Evolutionary conservation across 2,329 filamentous ascomycete species (phyloP).

Genomic region (Paecilomyces dactylethromorphus): DNA sequence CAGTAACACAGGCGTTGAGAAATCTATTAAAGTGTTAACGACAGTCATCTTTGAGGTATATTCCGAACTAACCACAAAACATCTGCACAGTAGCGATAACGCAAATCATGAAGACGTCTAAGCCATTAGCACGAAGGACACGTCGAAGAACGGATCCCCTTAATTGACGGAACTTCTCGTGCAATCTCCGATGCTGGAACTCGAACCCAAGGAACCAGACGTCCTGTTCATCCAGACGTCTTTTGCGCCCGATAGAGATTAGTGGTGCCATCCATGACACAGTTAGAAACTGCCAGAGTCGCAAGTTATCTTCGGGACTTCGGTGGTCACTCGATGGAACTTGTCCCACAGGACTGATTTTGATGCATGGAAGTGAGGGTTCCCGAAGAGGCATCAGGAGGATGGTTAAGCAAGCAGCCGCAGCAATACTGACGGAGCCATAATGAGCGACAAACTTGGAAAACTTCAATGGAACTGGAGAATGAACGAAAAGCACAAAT

Average conservation of each 20-base stretch:
- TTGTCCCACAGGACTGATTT: constrained; percentile 54
- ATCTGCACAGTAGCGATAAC: constrained; percentile 59
- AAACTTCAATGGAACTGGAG: constrained; percentile 5
- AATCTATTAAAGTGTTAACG: constrained; percentile 33
- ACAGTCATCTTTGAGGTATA: neutral
- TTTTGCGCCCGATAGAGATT: constrained; percentile 56
- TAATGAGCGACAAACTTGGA: constrained; percentile 16
- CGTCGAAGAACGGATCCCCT: constrained; percentile 65
- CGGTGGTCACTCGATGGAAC: constrained; percentile 56
- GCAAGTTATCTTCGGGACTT: constrained; percentile 72
- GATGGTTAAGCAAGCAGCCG: constrained; percentile 47
- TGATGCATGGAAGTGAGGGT: constrained; percentile 44
- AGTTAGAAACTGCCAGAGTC: constrained; percentile 75
- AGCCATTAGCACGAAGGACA: constrained; percentile 67
- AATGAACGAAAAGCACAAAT: constrained; percentile 18
- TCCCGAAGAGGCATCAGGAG: constrained; percentile 66
- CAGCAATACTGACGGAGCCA: constrained; percentile 32
- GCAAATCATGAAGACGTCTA: constrained; percentile 67
- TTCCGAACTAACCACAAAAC: constrained; percentile 37
- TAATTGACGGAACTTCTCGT: constrained; percentile 67
- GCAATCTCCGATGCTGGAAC: constrained; percentile 72
- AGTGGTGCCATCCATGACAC: constrained; percentile 77
- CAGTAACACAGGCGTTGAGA: constrained; percentile 62
- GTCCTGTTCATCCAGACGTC: constrained; percentile 68
- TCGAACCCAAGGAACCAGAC: constrained; percentile 76